Base-by-base conservation (phyloP, 371 early-diverging fungal genomes). In the Zancudomyces culisetae region DNA sequence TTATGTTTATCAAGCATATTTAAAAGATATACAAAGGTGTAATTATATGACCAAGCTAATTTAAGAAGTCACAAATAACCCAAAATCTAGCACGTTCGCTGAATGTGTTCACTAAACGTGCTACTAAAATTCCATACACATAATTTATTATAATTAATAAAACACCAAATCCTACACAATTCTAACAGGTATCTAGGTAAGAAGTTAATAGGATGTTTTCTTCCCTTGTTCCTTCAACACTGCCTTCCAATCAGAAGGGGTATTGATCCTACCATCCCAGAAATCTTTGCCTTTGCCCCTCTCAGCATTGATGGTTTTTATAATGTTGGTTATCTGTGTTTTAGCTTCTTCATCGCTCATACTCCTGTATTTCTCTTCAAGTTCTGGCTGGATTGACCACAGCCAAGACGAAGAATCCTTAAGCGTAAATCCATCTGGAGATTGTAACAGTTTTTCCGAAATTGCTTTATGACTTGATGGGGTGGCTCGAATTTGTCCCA, bases 241-340 rank as follows among this genome's bases (percentile, higher is more conserved):
- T 1, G 59, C 49, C 45, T 47, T 59, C 66, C 66, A 66, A 49
- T 66, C 68, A 27, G 64, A 58, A 8, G 66, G 66, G 8, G 28
- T 50, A 41, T 66, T 67, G 6, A 55, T 51, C 26, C 53, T 59
- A 43, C 66, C 66, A 20, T 52, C 45, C 66, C 66, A 66, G 30
- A 66, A 66, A 30, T 56, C 64, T 49, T 56, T 66, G 59, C 66
- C 66, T 49, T 55, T 59, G 2, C 48, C 3, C n/a, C 59, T 43
- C 54, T 68, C 66, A 6, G 12, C 15, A 1, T 59, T 55, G 27
- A 66, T 60, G 19, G 21, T 23, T 0, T 53, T 30, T 6, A 68
- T 0, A 20, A 66, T 55, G 27, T 12, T 23, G 8, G 13, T 42
- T 46, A 43, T 53, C 45, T 46, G 39, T 53, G 15, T 23, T 46